These are phyloP conservation scores for Buxus sempervirens DNA, from an alignment of 164 flowering plant species.

Conservation along the genomic window DNA sequence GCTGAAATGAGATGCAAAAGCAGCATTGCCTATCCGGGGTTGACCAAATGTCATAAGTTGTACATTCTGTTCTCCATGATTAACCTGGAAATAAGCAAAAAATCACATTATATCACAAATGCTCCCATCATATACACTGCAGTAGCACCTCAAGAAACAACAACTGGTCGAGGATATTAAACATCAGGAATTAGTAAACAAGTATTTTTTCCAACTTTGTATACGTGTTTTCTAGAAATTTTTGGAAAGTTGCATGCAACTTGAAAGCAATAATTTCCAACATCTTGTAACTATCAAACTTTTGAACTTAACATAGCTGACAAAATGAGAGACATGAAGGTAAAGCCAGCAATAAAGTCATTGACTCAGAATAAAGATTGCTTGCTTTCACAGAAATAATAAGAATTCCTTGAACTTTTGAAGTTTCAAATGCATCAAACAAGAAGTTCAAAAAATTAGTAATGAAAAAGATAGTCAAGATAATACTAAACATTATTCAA, in stretches of 20 bases:
- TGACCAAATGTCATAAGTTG: constrained; percentile 95
- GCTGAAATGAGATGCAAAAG: constrained; percentile 73
- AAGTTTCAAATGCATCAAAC: not conserved
- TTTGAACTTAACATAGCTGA: not conserved
- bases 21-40: constrained; percentile 96
- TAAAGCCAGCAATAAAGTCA: too few relatives aligned
- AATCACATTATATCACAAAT: not conserved
- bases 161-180: not conserved
- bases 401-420: not conserved
- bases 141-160: not conserved
- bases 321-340: not conserved
- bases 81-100: constrained; percentile 50
- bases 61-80: constrained; percentile 43
- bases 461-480: not conserved
- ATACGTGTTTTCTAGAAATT: not conserved
- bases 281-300: not conserved
- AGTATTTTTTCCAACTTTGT: not conserved
- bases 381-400: too few relatives aligned
- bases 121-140: not conserved
- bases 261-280: not conserved
- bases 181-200: not conserved
- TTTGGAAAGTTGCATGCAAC: not conserved
- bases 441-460: not conserved
- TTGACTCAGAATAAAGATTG: not conserved
- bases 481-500: not conserved